Percentiles rank a stretch among this genome's conserved stretches.
Evolutionary conservation across 2,329 filamentous ascomycete species (phyloP).

Genomic region (Claviceps citrina): DNA sequence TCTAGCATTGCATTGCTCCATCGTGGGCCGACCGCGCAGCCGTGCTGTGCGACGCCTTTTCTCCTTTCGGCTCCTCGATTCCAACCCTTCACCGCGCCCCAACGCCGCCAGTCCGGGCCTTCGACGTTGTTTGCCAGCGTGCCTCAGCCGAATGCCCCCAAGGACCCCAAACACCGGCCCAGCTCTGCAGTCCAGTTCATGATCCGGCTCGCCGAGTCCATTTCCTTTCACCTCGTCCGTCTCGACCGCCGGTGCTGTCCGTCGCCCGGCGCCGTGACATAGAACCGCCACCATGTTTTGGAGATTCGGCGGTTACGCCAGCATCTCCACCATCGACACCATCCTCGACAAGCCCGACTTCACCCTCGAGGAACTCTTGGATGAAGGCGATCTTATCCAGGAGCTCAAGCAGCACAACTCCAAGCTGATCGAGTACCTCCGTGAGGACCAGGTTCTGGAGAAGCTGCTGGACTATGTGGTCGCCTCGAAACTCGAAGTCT

Average conservation of each 20-base stretch:
- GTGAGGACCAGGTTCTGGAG: slow-evolving; percentile 72
- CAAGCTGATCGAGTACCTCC: slow-evolving; percentile 89
- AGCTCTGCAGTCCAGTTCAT: slow-evolving; percentile 7
- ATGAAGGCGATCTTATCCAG: slow-evolving; percentile 91
- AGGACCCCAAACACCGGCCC: slow-evolving; percentile 1
- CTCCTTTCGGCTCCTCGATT: slow-evolving; percentile 3
- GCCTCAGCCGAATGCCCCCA: slow-evolving; percentile 5
- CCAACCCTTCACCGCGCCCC: neutral
- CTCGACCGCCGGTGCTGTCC: slow-evolving; percentile 16
- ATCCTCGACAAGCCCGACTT: slow-evolving; percentile 95
- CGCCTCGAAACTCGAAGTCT: slow-evolving; percentile 52
- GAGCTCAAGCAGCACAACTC: slow-evolving; percentile 97
- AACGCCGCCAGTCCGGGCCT: neutral
- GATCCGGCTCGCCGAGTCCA: slow-evolving; percentile 7
- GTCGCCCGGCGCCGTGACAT: slow-evolving; percentile 19
- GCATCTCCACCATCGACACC: slow-evolving; percentile 88
- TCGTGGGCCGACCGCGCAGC: slow-evolving; percentile 2
- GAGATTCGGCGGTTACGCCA: slow-evolving; percentile 98
- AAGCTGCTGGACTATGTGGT: slow-evolving; percentile 83
- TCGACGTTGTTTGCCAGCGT: slow-evolving; percentile 1
- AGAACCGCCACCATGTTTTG: slow-evolving; percentile 74
- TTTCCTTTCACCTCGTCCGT: slow-evolving; percentile 6
- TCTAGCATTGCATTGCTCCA: slow-evolving; percentile 1
- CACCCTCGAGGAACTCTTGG: slow-evolving; percentile 84
- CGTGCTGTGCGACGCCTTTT: slow-evolving; percentile 3